These are phyloP conservation scores for Penicillium sp. DNA, from an alignment of 2,329 filamentous ascomycete genomes.

Conservation along the genomic window DNA sequence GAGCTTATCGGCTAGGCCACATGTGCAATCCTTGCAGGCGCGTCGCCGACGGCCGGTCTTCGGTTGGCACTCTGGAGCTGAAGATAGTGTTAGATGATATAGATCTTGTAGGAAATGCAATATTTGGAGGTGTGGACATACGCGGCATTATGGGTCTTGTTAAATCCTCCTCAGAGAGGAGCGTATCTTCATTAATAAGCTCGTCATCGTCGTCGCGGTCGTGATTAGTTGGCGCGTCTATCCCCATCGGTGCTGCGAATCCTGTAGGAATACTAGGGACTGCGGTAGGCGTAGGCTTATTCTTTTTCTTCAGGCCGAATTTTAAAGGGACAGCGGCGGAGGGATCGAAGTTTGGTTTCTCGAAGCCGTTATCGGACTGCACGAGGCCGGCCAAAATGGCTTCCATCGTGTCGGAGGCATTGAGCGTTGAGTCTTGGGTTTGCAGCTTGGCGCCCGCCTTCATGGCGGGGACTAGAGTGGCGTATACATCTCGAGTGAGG, in stretches of 20 bases:
- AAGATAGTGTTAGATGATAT: conserved; percentile 9
- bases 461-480: conserved; percentile 66
- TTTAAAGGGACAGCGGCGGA: conserved; percentile 60
- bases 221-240: conserved; percentile 37
- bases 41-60: conserved; percentile 76
- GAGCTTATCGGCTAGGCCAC: conserved; percentile 80
- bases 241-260: conserved; percentile 34
- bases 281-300: conserved; percentile 18
- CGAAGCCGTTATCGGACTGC: conserved; percentile 54
- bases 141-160: conserved; percentile 74
- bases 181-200: conserved; percentile 83
- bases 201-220: conserved; percentile 71
- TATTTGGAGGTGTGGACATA: conserved; percentile 50
- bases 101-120: not conserved
- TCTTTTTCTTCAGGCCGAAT: conserved; percentile 63
- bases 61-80: conserved; percentile 81
- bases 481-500: conserved; percentile 66
- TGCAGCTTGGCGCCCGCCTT: conserved; percentile 61
- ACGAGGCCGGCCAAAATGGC: conserved; percentile 26
- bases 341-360: conserved; percentile 66
- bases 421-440: conserved; percentile 65
- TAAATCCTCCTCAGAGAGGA: conserved; percentile 83
- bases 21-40: conserved; percentile 97
- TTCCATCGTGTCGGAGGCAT: conserved; percentile 32
- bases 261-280: conserved; percentile 34